A percentile compares a stretch with the other conserved stretches of the same genome.
Evolutionary conservation across 352 stramenopile species (phyloP).

Genomic region (Stramenopiles sp.): DNA sequence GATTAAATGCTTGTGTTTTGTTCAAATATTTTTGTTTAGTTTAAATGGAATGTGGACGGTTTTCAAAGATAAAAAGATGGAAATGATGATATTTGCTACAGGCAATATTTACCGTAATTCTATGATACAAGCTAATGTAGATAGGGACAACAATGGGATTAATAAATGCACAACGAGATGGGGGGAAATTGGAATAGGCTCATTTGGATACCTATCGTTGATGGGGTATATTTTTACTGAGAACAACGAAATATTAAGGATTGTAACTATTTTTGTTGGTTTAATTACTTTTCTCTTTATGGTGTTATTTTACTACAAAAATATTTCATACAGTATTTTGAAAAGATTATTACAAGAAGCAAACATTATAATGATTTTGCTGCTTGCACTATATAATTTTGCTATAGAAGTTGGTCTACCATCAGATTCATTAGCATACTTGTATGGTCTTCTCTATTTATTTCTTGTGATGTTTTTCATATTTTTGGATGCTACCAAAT

Average conservation of each 20-base stretch:
- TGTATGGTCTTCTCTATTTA: not conserved
- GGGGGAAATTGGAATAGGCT: too few relatives aligned
- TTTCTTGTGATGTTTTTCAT: not conserved
- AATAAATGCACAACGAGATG: too few relatives aligned
- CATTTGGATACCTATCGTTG: too few relatives aligned
- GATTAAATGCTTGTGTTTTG: too few relatives aligned
- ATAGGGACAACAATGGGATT: too few relatives aligned
- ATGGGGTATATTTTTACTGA: too few relatives aligned
- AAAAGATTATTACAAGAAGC: not conserved
- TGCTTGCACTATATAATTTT: not conserved
- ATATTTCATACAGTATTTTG: not conserved
- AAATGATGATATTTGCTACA: not conserved
- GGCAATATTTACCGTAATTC: constrained; percentile 6
- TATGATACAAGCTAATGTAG: too few relatives aligned
- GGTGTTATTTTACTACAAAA: too few relatives aligned
- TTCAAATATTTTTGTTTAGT: constrained; percentile 8
- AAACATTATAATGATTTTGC: not conserved
- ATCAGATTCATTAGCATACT: not conserved
- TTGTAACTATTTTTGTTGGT: too few relatives aligned
- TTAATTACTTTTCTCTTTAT: too few relatives aligned
- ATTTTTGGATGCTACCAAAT: not conserved
- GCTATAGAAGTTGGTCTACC: not conserved
- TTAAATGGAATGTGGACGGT: not conserved
- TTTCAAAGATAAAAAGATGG: not conserved
- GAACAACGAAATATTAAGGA: too few relatives aligned